Conservation (phyloP, 106 monocot species). For the Dendrobium chrysotoxum region DNA sequence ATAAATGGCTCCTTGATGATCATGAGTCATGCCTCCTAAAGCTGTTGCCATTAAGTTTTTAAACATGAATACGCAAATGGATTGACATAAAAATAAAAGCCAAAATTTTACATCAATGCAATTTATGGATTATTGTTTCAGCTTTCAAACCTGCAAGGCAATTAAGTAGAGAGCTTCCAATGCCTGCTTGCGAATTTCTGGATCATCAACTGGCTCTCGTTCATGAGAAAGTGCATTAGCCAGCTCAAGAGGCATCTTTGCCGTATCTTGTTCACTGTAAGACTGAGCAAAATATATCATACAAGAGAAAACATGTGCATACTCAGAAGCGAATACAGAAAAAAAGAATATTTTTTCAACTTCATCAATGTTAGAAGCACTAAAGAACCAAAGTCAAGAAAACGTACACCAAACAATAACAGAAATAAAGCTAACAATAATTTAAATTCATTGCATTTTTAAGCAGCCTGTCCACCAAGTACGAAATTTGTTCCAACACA, state of each 20-base stretch:
- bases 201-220: conserved; percentile 72
- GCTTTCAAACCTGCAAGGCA: conserved; percentile 44
- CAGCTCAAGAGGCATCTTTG: conserved; percentile 93
- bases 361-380: not conserved
- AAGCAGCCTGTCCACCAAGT: not conserved
- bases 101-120: not conserved
- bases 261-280: conserved; percentile 69
- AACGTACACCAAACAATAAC: not conserved
- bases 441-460: not conserved
- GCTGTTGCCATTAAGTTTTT: not conserved
- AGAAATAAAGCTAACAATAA: not conserved
- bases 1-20: not conserved
- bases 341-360: not conserved
- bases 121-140: not conserved
- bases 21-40: not conserved
- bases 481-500: not conserved
- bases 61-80: not conserved
- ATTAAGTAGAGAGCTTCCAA: conserved; percentile 91
- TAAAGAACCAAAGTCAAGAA: not conserved
- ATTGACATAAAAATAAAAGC: not conserved
- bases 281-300: conserved; percentile 35
- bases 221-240: conserved; percentile 80
- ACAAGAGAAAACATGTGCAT: not conserved
- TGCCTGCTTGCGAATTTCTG: conserved; percentile 81
- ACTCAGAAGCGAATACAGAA: not conserved